Evolutionary conservation across 345 rosid species (phyloP).

Genomic region (Hibiscus trionum): DNA sequence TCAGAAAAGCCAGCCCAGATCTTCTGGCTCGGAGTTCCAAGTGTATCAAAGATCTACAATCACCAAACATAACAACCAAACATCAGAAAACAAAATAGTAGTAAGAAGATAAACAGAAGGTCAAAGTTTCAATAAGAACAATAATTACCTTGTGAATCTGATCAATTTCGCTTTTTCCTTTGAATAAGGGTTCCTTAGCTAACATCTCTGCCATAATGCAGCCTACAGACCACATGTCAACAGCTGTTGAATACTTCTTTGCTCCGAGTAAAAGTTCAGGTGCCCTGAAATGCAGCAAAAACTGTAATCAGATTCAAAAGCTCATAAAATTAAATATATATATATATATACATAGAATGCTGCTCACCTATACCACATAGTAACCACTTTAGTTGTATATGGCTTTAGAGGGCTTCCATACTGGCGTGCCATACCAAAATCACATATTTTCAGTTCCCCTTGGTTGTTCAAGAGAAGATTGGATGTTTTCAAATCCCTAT

Average conservation of each 20-base stretch:
- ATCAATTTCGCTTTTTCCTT: slow-evolving; percentile 61
- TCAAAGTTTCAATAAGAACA: not conserved
- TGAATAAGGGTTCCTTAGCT: slow-evolving; percentile 61
- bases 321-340: not conserved
- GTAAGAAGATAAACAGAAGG: too few relatives aligned
- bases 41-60: slow-evolving; percentile 56
- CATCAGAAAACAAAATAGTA: not conserved
- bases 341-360: not conserved
- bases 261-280: slow-evolving; percentile 83
- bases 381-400: slow-evolving; percentile 68
- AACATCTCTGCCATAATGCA: slow-evolving; percentile 38
- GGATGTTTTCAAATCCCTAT: slow-evolving; percentile 83
- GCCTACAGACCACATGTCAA: slow-evolving; percentile 95
- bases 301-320: not conserved
- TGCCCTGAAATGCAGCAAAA: slow-evolving; percentile 46
- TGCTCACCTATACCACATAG: slow-evolving; percentile 80
- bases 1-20: slow-evolving; percentile 68
- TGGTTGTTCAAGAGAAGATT: slow-evolving; percentile 72
- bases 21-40: slow-evolving; percentile 68
- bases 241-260: slow-evolving; percentile 69
- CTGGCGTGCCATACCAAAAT: slow-evolving; percentile 80
- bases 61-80: not conserved
- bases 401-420: slow-evolving; percentile 86
- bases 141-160: slow-evolving; percentile 58
- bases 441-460: slow-evolving; percentile 76